phyloP scores from a whole-genome alignment of 176 grass and related monocot genomes.

The Oryza glaberrima region DNA sequence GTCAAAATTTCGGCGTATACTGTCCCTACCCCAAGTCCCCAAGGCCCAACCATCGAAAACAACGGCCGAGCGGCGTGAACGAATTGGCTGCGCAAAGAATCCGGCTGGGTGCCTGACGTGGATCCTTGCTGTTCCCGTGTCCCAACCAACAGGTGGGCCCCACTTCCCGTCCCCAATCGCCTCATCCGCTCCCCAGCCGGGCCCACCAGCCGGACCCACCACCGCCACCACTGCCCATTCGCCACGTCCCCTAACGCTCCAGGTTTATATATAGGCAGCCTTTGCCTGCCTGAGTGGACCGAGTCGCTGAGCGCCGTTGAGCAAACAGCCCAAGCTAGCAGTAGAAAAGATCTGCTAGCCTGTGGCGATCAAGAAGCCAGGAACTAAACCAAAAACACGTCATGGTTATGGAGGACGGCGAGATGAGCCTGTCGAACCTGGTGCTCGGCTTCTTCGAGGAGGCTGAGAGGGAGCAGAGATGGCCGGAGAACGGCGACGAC shows the following conservation, averaged over 20 bases:
- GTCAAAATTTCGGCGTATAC: too few relatives aligned
- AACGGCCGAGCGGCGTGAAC: background rate
- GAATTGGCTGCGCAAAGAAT: constrained; percentile 26
- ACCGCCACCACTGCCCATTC: constrained; percentile 38
- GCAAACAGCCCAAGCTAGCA: background rate
- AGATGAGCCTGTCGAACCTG: constrained; percentile 73
- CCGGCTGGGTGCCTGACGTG: constrained; percentile 50
- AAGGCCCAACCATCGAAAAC: too few relatives aligned
- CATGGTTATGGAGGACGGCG: constrained; percentile 46
- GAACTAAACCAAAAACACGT: background rate
- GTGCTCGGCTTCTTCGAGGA: constrained; percentile 77
- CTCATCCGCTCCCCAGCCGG: constrained; percentile 16
- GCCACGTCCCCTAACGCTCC: constrained; percentile 40
- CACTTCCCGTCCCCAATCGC: constrained; percentile 1
- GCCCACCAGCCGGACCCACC: background rate
- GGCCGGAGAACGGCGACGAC: constrained; percentile 39
- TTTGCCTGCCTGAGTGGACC: too few relatives aligned
- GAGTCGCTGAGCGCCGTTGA: constrained; percentile 20
- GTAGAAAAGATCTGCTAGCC: background rate
- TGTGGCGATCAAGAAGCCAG: constrained; percentile 3
- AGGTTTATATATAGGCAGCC: constrained; percentile 28
- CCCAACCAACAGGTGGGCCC: constrained; percentile 28
- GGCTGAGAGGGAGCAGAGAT: constrained; percentile 41
- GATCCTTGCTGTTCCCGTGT: constrained; percentile 63
- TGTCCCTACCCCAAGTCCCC: too few relatives aligned